These are phyloP conservation scores for Leishmania guyanensis DNA, from an alignment of 208 protist species.

Conservation along the genomic window DNA sequence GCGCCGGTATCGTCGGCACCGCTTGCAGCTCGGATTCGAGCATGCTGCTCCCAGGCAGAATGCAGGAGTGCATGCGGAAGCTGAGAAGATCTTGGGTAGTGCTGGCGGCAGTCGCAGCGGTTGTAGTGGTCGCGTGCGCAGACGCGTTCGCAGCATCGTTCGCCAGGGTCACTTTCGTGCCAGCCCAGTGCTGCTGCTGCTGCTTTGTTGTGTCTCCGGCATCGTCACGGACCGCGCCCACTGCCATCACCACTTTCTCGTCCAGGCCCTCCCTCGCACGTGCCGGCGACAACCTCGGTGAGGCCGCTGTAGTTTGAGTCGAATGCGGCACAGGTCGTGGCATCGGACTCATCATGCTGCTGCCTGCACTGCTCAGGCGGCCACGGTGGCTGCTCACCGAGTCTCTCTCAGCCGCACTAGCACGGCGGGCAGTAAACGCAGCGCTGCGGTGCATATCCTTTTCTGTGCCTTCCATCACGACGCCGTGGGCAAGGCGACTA, in stretches of 20 bases:
- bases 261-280: slow-evolving; percentile 14
- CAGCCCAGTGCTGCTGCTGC: neutral
- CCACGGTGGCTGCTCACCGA: neutral
- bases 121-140: neutral
- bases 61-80: slow-evolving; percentile 12
- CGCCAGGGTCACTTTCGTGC: too few relatives aligned
- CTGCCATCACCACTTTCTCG: neutral
- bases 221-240: neutral
- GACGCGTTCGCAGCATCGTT: neutral
- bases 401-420: neutral
- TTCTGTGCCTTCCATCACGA: slow-evolving; percentile 7
- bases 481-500: neutral
- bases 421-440: neutral
- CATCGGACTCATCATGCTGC: slow-evolving; percentile 39
- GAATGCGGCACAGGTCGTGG: slow-evolving; percentile 23
- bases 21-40: neutral
- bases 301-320: neutral
- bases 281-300: neutral
- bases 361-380: neutral
- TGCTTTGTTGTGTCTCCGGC: neutral
- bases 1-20: neutral
- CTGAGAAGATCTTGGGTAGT: neutral
- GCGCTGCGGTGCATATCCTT: neutral
- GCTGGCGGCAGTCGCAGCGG: neutral
- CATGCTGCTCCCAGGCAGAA: neutral